Conservation (phyloP, 768 basidiomycete genomes). For the Mycena metata region DNA sequence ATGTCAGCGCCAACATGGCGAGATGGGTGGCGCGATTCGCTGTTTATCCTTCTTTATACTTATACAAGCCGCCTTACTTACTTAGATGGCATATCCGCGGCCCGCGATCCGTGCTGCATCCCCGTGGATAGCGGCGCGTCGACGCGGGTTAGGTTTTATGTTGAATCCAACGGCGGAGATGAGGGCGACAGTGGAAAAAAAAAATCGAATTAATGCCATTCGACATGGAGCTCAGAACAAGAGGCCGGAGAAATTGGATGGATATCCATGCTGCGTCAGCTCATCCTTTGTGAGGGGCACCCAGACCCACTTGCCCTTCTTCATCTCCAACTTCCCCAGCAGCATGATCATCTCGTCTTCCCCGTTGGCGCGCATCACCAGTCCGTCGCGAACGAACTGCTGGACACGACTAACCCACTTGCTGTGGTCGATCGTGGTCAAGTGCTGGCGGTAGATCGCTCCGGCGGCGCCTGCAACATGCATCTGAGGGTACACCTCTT, state of each 20-base stretch:
- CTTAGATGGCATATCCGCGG: too few relatives aligned
- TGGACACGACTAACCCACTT: conserved; percentile 27
- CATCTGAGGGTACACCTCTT: conserved; percentile 24
- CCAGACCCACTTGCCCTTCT: conserved; percentile 36
- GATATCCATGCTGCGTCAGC: conserved; percentile 16
- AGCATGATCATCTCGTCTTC: conserved; percentile 13
- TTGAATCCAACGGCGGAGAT: too few relatives aligned
- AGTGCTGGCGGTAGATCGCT: not conserved
- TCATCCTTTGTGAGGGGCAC: conserved; percentile 20
- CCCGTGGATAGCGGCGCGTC: too few relatives aligned
- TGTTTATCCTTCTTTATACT: too few relatives aligned
- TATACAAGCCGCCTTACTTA: too few relatives aligned
- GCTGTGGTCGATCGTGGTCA: conserved; percentile 12
- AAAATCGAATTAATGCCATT: too few relatives aligned
- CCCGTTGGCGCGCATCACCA: conserved; percentile 21
- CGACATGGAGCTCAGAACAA: conserved; percentile 10
- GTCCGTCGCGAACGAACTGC: conserved; percentile 26
- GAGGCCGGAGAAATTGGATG: conserved; percentile 20
- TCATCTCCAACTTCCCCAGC: conserved; percentile 25
- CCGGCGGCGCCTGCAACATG: not conserved
- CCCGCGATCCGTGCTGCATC: too few relatives aligned
- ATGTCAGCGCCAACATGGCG: too few relatives aligned
- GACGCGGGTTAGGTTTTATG: too few relatives aligned
- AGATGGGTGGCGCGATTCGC: too few relatives aligned
- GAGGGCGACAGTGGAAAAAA: too few relatives aligned